A percentile compares a stretch with the other conserved stretches of the same genome.
These are phyloP conservation scores for Aureobasidium lini DNA, from an alignment of 2,329 filamentous ascomycete species.

Conservation along the genomic window DNA sequence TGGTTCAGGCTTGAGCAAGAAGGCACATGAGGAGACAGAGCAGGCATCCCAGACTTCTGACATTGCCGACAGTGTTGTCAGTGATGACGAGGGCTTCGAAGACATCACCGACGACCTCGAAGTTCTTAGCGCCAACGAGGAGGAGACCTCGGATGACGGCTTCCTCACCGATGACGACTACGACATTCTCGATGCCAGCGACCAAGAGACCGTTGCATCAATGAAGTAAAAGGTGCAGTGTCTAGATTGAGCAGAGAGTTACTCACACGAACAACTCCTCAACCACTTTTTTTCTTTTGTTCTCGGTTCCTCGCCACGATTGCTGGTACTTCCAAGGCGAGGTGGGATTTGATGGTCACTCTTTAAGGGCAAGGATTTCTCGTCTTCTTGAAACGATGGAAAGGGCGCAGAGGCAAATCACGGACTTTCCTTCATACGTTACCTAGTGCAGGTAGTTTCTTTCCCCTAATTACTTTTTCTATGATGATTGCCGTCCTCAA, in stretches of 20 bases:
- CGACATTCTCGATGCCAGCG: constrained; percentile 89
- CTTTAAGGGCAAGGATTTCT: constrained; percentile 1
- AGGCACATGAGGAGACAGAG: constrained; percentile 50
- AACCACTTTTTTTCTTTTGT: neutral
- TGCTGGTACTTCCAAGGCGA: neutral
- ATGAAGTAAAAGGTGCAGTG: constrained; percentile 4
- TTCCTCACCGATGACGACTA: constrained; percentile 98
- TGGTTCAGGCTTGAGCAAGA: constrained; percentile 33
- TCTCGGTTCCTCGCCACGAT: neutral
- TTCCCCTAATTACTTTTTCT: neutral
- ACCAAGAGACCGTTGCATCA: constrained; percentile 58
- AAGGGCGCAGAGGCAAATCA: neutral
- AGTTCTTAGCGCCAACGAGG: constrained; percentile 46
- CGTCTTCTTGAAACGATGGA: neutral
- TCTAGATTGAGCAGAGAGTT: neutral
- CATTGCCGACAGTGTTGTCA: constrained; percentile 24
- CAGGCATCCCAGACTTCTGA: constrained; percentile 43
- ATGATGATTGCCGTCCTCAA: neutral
- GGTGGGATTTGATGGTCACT: neutral
- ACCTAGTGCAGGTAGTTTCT: constrained; percentile 1
- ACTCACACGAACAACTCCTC: neutral
- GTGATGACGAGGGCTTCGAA: constrained; percentile 34
- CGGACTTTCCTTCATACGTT: neutral
- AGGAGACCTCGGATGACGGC: constrained; percentile 56
- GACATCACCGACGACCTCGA: constrained; percentile 48